Base-by-base conservation (phyloP, 169 alveolate species). In the Babesia sp. region DNA sequence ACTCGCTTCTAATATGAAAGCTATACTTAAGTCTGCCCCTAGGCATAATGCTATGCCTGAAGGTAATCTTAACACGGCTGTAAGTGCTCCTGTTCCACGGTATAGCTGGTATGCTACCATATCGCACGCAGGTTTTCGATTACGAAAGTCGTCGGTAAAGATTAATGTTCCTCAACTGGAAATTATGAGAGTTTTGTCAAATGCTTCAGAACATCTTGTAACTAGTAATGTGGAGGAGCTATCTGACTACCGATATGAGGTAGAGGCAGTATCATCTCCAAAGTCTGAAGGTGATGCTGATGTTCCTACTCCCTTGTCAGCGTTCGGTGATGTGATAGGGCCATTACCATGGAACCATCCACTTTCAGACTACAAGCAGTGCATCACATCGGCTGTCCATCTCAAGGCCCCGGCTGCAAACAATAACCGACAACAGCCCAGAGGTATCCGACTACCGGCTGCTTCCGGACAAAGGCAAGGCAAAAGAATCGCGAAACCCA, bases 281-380 rank as follows among this genome's bases (percentile, higher is more conserved):
- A 22, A 59, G 8, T 37, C 37, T 24, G 28, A 28, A 5, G 46
- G 5, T 29, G 24, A 34, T 45, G 3, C 2, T 54, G 45, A 60
- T 0, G 41, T 60, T 14, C 29, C 5, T 39, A 60, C 71, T 7
- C 56, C 71, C 33, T 41, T 14, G 14, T 42, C 56, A 20, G 42
- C 11, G 11, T 14, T 57, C 7, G 29, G 31, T 3, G 24, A 22
- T 57, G 3, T 57, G 12, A 34, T 50, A 22, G 31, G 3, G 6
- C 12, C 0, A 8, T 8, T 57, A 8, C 51, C 54, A 11, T 42
- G 37, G 45, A 60, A 60, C 41, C 71, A 60, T 42, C 57, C 54
- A 2, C 24, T 60, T 20, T 60, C 67, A 12, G 67, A 60, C 44
- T 60, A 39, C 42, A 60, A 42, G 71, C 71, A 60, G 42, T 16